Evolutionary conservation across 805 yeast genomes (phyloP), one percentile per base, ranked within the genome.

Genomic region (Candida cerambycidarum): DNA sequence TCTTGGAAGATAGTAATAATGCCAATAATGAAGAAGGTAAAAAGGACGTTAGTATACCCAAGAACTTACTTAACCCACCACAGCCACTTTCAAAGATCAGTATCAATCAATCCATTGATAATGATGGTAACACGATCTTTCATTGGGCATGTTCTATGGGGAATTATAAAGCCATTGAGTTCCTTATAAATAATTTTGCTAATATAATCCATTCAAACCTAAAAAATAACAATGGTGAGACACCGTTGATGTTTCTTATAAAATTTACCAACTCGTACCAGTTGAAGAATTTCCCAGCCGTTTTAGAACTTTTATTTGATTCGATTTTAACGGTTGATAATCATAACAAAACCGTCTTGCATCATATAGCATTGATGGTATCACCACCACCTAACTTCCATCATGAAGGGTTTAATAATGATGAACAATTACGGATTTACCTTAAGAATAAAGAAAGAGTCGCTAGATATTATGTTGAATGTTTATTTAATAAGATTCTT

Each of bases 141-240:
- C 99, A 93, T 63, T 87, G 98, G 95, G 95, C 97, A 3, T 82
- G 97, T 12, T 87, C 97, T 0, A 74, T 93, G 60, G 98, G 95
- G 0, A 80, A 88, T 44, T 64, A 83, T 1, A 68, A 80, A 2
- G 71, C 90, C 39, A 92, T 89, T 3, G 78, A 80, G 48, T 66
- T 80, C 21, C 57, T 85, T 21, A 52, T 84, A 15, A 61, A 82
- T 30, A 71, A 88, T 12, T 83, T 93, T 23, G 67, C 76, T 30
- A 71, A 75, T 33, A 86, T 88, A 11, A 82, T 95, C 1, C 76
- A 78, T 47, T 74, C 92, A 30, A 73, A 80, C 7, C 66, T 89
- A 30, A 78, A 93, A 33, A 95, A 92, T 62, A 78, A 78, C 50
- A 77, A 77, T 29, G 98, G 98, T 13, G 97, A 93, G 61, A 83